phyloP scores from a whole-genome alignment of 2,329 filamentous ascomycete species.

The Arthroderma sp. region DNA sequence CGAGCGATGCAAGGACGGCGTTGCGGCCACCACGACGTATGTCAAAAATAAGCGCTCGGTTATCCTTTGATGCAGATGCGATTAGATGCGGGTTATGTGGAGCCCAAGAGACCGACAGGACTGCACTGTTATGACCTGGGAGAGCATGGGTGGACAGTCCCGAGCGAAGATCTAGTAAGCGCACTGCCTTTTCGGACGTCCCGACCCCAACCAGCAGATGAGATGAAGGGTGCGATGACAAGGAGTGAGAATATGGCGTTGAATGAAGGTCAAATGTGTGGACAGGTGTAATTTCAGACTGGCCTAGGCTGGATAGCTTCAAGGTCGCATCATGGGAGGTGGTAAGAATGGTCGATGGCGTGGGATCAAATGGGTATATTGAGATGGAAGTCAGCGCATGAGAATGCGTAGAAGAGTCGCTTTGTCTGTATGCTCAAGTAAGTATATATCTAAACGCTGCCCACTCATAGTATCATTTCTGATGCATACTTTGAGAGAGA shows the following conservation, averaged over 20 bases:
- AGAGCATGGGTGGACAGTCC: slow-evolving; percentile 62
- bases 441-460: too few species aligned
- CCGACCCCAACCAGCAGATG: slow-evolving; percentile 73
- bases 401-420: slow-evolving; percentile 28
- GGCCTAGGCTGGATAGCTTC: slow-evolving; percentile 30
- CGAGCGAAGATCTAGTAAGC: slow-evolving; percentile 74
- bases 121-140: slow-evolving; percentile 52
- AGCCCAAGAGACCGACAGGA: slow-evolving; percentile 66
- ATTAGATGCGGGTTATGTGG: slow-evolving; percentile 67
- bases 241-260: slow-evolving; percentile 49
- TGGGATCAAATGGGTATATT: slow-evolving; percentile 36
- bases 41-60: slow-evolving; percentile 75
- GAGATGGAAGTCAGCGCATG: slow-evolving; percentile 35
- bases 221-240: slow-evolving; percentile 53
- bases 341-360: slow-evolving; percentile 32
- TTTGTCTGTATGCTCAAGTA: slow-evolving; percentile 11
- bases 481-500: slow-evolving; percentile 22
- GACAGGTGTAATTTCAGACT: slow-evolving; percentile 27
- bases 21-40: slow-evolving; percentile 56
- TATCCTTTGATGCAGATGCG: slow-evolving; percentile 73
- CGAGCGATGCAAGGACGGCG: slow-evolving; percentile 60
- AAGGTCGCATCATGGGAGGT: slow-evolving; percentile 35
- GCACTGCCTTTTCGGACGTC: slow-evolving; percentile 70
- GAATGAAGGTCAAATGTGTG: slow-evolving; percentile 35
- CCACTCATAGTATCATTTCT: not conserved